A percentile compares a stretch with the other conserved stretches of the same genome.
Evolutionary conservation across 768 basidiomycete genomes (phyloP).

Genomic region (Phlegmacium glaucopus): DNA sequence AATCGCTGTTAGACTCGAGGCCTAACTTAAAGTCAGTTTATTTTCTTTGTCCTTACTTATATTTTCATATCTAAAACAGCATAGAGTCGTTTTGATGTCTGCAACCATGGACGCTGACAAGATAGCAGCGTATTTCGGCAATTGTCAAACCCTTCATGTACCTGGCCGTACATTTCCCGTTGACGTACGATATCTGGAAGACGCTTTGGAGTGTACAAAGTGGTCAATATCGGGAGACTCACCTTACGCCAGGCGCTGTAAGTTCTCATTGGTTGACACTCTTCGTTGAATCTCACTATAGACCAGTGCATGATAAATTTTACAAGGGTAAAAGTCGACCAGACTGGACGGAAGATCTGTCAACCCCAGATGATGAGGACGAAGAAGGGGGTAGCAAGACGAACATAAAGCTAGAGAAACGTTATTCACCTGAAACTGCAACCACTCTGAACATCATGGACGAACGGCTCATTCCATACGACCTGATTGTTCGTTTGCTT

Average conservation of each 20-base stretch:
- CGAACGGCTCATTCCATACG: constrained; percentile 86
- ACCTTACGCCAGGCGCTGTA: constrained; percentile 73
- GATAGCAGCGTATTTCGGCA: constrained; percentile 85
- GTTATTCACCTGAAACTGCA: constrained; percentile 75
- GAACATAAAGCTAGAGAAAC: constrained; percentile 61
- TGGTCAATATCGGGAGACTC: constrained; percentile 82
- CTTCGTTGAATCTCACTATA: constrained; percentile 1
- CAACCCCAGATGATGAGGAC: constrained; percentile 64
- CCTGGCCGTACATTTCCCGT: constrained; percentile 97
- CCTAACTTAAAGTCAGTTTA: constrained; percentile 75
- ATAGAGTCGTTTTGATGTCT: constrained; percentile 91
- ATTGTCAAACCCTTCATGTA: constrained; percentile 79
- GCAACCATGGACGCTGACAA: constrained; percentile 93
- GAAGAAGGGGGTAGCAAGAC: constrained; percentile 38
- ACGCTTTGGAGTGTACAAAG: constrained; percentile 77
- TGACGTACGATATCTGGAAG: constrained; percentile 80
- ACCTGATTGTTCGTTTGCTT: constrained; percentile 80
- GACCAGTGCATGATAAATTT: constrained; percentile 58
- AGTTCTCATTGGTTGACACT: constrained; percentile 20
- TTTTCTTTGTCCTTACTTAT: not conserved
- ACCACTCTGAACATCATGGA: constrained; percentile 83
- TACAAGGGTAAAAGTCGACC: constrained; percentile 54
- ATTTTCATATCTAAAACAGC: constrained; percentile 1
- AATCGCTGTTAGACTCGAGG: constrained; percentile 71
- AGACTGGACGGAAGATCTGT: constrained; percentile 80